Percentiles rank a stretch among this genome's conserved stretches.
phyloP scores from a whole-genome alignment of 345 rosid species.

The Kernera saxatilis region DNA sequence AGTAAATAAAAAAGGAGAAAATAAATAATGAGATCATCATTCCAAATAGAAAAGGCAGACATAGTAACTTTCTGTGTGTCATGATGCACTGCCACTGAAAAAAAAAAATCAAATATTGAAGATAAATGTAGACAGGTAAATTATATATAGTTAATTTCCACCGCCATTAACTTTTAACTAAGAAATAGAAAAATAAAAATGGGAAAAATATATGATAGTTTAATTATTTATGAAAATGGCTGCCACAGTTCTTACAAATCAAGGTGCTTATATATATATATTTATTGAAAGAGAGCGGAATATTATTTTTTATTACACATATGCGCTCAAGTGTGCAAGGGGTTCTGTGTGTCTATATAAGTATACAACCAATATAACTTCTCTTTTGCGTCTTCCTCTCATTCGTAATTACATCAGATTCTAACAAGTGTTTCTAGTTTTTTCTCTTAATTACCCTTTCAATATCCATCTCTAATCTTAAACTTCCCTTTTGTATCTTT shows the following conservation, averaged over 20 bases:
- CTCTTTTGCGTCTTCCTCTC: conserved; percentile 17
- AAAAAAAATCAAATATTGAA: not conserved
- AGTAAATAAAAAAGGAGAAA: not conserved
- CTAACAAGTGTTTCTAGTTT: not conserved
- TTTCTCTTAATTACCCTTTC: not conserved
- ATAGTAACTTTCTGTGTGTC: conserved; percentile 65
- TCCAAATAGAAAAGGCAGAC: conserved; percentile 51
- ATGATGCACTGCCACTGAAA: conserved; percentile 40
- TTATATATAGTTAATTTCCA: conserved; percentile 1
- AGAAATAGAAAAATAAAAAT: not conserved
- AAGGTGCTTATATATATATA: not conserved
- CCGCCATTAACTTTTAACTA: conserved; percentile 10
- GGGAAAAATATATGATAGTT: not conserved
- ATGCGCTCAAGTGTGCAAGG: not conserved
- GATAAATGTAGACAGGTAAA: not conserved
- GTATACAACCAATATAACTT: conserved; percentile 19
- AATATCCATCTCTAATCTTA: not conserved
- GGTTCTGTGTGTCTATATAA: conserved; percentile 6
- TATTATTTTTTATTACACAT: not conserved
- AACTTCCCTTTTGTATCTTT: not conserved
- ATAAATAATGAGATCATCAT: conserved; percentile 73
- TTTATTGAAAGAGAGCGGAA: not conserved
- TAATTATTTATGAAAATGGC: not conserved
- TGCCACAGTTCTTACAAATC: conserved; percentile 20
- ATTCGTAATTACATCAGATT: conserved; percentile 2